Evolutionary conservation across 2,329 filamentous ascomycete species (phyloP), one percentile per base, ranked within the genome.

Genomic region (Fusarium falciforme): DNA sequence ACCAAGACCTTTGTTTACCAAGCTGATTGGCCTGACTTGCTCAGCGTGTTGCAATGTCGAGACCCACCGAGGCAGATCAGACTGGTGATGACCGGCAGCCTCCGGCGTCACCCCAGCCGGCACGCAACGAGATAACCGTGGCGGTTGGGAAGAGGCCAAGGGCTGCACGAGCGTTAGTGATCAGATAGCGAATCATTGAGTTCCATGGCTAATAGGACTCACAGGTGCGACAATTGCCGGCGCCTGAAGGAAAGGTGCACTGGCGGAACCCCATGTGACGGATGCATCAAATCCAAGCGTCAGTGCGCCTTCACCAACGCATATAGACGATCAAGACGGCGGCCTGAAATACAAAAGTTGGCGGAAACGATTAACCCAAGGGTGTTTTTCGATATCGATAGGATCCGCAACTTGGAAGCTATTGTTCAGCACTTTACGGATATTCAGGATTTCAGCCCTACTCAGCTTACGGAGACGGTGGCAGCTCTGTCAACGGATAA

Each of bases 191-290:
- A 27, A 11, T 36, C 5, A 35, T 57, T 36, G 6, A 14, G 14
- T 33, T 35, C 17, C 16, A 35, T 36, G 14, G 11, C 64, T 60
- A 7, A 11, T 20, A 25, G 8, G 20, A 12, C 14, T 63, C 12
- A 5, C 8, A 73, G 70, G 10, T 73, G 70, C 11, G 64, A 71
- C 20, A 44, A 71, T 33, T 73, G 70, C 29, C 64, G 68, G 3
- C 55, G 70, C 12, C 59, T 73, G 12, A 71, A 71, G 20, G 68
- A 73, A 31, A 73, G 61, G 16, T 71, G 70, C 54, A 73, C 60
- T 35, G 70, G 70, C 5, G 68, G 64, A 22, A 27, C 25, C 5
- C 70, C 70, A 6, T 73, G 70, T 31, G 61, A 70, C 17, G 49
- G 70, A 31, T 73, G 68, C 25, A 57, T 35, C 17, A 71, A 70